A percentile compares a stretch with the other conserved stretches of the same genome.
Conservation (phyloP, 1,284 basidiomycete species). For the Boletus subluridellus region DNA sequence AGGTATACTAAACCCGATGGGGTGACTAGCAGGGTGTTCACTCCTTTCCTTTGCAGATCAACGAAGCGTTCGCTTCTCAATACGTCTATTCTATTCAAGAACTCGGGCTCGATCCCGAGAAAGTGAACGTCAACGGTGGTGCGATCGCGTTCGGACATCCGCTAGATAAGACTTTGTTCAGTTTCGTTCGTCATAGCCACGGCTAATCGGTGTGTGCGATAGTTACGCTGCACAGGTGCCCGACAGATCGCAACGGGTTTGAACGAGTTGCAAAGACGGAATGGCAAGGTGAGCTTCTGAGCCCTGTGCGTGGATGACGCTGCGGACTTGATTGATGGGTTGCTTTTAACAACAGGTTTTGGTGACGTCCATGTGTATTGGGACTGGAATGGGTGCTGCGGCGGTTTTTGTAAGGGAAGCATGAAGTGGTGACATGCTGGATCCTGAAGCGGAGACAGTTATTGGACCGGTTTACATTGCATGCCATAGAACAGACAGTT, state of each 20-base stretch:
- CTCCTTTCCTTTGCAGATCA: slow-evolving; percentile 52
- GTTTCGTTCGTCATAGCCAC: neutral
- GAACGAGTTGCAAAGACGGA: slow-evolving; percentile 73
- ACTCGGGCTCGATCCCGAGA: slow-evolving; percentile 64
- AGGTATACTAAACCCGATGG: slow-evolving; percentile 41
- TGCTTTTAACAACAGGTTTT: slow-evolving; percentile 47
- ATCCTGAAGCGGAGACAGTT: neutral
- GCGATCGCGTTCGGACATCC: slow-evolving; percentile 85
- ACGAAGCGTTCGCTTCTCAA: slow-evolving; percentile 91
- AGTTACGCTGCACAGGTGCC: slow-evolving; percentile 77
- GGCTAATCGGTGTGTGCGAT: slow-evolving; percentile 30
- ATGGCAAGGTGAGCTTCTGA: slow-evolving; percentile 60
- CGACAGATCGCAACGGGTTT: slow-evolving; percentile 87
- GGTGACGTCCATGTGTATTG: slow-evolving; percentile 84
- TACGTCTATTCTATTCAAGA: slow-evolving; percentile 78
- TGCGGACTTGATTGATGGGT: neutral
- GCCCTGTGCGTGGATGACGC: neutral
- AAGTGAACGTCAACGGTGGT: slow-evolving; percentile 89
- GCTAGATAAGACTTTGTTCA: slow-evolving; percentile 58
- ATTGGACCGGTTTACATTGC: neutral
- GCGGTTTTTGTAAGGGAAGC: slow-evolving; percentile 61
- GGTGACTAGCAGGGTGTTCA: neutral
- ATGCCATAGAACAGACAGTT: neutral
- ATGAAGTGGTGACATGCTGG: slow-evolving; percentile 12
- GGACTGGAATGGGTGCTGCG: slow-evolving; percentile 89